These are phyloP conservation scores for Austroboletus niveus DNA, from an alignment of 1,284 basidiomycete genomes.

Conservation along the genomic window DNA sequence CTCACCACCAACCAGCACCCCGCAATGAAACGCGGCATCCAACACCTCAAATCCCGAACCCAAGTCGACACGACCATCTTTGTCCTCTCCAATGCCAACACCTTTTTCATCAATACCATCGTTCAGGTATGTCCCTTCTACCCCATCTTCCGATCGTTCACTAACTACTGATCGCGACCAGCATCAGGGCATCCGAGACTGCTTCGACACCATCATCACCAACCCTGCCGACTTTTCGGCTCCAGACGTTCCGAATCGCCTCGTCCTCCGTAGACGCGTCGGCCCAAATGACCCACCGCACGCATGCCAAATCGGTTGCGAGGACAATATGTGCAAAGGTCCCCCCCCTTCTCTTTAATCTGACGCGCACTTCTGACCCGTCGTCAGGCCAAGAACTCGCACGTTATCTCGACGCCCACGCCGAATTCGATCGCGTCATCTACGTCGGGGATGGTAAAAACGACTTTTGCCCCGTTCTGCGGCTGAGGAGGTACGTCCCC, in stretches of 20 bases:
- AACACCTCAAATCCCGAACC: slow-evolving; percentile 63
- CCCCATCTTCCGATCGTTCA: too few species aligned
- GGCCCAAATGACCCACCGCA: slow-evolving; percentile 81
- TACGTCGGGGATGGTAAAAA: slow-evolving; percentile 96
- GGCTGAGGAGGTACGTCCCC: slow-evolving; percentile 65
- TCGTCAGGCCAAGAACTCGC: slow-evolving; percentile 81
- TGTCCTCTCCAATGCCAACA: slow-evolving; percentile 93
- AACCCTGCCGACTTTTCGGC: slow-evolving; percentile 87
- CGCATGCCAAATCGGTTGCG: slow-evolving; percentile 84
- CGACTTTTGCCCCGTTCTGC: slow-evolving; percentile 91
- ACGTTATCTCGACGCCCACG: slow-evolving; percentile 62
- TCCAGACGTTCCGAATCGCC: slow-evolving; percentile 60
- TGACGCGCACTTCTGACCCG: too few species aligned
- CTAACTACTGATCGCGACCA: slow-evolving; percentile 26
- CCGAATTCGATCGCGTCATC: slow-evolving; percentile 76
- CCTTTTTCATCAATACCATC: slow-evolving; percentile 89
- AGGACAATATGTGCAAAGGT: slow-evolving; percentile 99
- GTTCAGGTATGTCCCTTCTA: slow-evolving; percentile 57
- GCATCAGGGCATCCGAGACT: slow-evolving; percentile 69
- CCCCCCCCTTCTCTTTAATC: not conserved
- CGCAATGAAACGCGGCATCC: slow-evolving; percentile 90
- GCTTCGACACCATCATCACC: slow-evolving; percentile 88
- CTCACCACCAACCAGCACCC: slow-evolving; percentile 67
- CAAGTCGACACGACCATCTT: slow-evolving; percentile 75
- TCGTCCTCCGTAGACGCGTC: slow-evolving; percentile 77